Base-by-base conservation (phyloP, 352 stramenopile genomes). In the Phytophthora syringae region DNA sequence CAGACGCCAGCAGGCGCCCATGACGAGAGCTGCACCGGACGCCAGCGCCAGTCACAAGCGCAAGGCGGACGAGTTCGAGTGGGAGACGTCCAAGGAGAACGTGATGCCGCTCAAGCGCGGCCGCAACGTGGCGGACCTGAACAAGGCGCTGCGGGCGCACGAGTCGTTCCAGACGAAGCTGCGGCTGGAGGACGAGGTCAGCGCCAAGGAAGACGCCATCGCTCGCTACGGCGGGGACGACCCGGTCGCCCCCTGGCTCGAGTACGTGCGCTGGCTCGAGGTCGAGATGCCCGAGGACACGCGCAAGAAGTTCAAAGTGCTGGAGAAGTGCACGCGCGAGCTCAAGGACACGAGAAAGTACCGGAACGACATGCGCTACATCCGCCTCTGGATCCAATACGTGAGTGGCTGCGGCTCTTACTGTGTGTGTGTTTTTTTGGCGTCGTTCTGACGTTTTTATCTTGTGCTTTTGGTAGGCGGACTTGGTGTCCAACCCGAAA, bases 381-480 rank as follows among this genome's bases (percentile, higher is more conserved):
- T 94, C 30, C 81, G 84, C 3, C 67, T 96, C 27, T 96, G 88
- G 88, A 90, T 96, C 36, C 82, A 92, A 94, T 96, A 94, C 49
- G 88, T 94, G 72, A 62, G 84, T 83, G n/a, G 11, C 12, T 20
- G n/a, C n/a, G n/a, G n/a, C n/a, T n/a, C n/a, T n/a, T 10, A 45
- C 20, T 10, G 4, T 43, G 12, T 47, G 24, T 7, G 32, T 24
- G 1, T n/a, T 18, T 15, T 7, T n/a, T 2, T n/a, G 21, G 16
- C 0, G 40, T 24, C 21, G 12, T 42, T 22, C 20, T 62, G 44
- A 58, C 44, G 20, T 60, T 60, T 15, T n/a, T n/a, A n/a, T 40
- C n/a, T 67, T 45, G n/a, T 27, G 39, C 3, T 20, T 9, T 20
- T 34, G 25, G 44, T 68, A 96, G 88, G 86, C 86, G 40, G 88